Percentiles rank a stretch among this genome's conserved stretches.
phyloP scores from a whole-genome alignment of 148 eudicot genomes.

The Chenopodium album region DNA sequence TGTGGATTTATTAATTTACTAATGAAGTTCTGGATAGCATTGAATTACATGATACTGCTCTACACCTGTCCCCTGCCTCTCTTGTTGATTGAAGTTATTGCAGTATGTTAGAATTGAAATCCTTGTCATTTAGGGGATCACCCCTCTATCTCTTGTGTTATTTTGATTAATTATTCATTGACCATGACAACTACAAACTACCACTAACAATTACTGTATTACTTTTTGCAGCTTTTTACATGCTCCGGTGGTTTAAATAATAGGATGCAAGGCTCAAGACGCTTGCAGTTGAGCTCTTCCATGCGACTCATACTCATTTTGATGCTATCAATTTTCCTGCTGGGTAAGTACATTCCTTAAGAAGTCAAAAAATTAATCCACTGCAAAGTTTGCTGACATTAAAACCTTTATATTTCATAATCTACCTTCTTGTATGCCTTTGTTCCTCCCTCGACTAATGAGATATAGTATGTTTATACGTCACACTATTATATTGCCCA shows the following conservation, averaged over 20 bases:
- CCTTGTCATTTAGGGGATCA: not conserved
- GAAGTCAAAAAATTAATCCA: not conserved
- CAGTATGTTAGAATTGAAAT: not conserved
- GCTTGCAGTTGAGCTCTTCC: constrained; percentile 39
- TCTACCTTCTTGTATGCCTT: not conserved
- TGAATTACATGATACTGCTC: not conserved
- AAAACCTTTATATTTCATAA: not conserved
- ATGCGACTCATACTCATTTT: constrained; percentile 53
- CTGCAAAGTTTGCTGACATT: not conserved
- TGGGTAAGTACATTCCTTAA: constrained; percentile 49
- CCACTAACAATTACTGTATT: constrained; percentile 12
- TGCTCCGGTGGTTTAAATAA: constrained; percentile 43
- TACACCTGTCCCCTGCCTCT: not conserved
- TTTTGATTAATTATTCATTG: not conserved
- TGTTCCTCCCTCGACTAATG: not conserved
- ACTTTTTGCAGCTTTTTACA: constrained; percentile 45
- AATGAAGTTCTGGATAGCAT: not conserved
- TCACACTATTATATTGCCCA: not conserved
- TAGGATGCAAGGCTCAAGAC: constrained; percentile 39
- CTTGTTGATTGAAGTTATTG: not conserved
- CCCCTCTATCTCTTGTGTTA: not conserved
- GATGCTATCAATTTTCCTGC: constrained; percentile 56
- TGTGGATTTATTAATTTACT: not conserved
- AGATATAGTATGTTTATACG: not conserved
- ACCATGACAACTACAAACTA: not conserved